Base-by-base conservation (phyloP, 164 flowering plant genomes). In the Umbilicus rupestris region DNA sequence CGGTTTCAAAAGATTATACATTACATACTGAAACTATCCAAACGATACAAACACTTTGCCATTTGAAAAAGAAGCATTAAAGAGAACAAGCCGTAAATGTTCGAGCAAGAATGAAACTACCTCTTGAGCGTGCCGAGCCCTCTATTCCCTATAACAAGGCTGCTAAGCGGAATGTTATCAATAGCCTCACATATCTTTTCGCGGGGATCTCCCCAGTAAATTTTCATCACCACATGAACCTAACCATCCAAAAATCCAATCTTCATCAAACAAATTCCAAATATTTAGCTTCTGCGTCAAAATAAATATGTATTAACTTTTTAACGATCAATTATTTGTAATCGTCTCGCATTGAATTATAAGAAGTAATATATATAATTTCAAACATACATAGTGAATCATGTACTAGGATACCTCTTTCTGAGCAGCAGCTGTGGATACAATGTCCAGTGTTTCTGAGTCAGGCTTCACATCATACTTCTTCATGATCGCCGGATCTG, bases 181-280 rank as follows among this genome's bases (percentile, higher is more conserved):
- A 94, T 72, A 0, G 97, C 88, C 78, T 89, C 95, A 22, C 87
- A 83, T 30, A 94, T 64, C 85, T 85, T 94, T 78, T 89, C 97
- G 0, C 98, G 85, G 16, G 98, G 68, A 81, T 94, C 98, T 35
- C 98, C 97, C 98, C 97, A 94, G 69, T 68, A 90, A 39, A 94
- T 77, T 78, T 94, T 94, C 87, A 83, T 3, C 2, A 87, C 69
- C 80, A 87, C 91, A 64, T 70, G 79, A 70, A 93, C 59, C 98
- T 93, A 85, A 50, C 33, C 47, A 57, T 24, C 46, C 14, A 37
- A 47, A 22, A 20, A 50, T 33, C 52, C 14, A 29, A 30, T 20
- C 26, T 39, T 7, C 24, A 28, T 30, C 64, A 59, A 1, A 9
- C 49, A 45, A 41, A 41, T 41, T 41, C 14, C 12, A 1, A 9